Evolutionary conservation across 148 eudicot species (phyloP).

Genomic region (Mesembryanthemum crystallinum): DNA sequence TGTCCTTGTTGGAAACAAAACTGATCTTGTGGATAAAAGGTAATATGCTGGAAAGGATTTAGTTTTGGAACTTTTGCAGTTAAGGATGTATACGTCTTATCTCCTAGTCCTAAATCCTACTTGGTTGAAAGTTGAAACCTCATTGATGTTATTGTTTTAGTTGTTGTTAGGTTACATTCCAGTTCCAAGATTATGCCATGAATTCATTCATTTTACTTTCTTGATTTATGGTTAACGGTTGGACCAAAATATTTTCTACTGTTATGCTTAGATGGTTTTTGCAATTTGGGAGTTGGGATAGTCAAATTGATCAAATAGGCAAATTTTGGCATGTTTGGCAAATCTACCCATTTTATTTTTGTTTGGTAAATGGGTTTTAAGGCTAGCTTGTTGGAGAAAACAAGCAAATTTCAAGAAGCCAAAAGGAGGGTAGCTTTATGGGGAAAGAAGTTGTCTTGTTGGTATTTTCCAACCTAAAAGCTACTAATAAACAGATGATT

Average conservation of each 20-base stretch:
- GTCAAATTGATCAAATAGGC: too few relatives aligned
- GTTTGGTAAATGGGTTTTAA: too few relatives aligned
- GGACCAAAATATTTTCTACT: background rate
- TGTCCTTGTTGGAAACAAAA: slow-evolving; percentile 63
- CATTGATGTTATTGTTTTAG: background rate
- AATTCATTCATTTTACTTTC: background rate
- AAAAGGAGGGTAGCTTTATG: too few relatives aligned
- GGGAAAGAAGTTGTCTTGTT: too few relatives aligned
- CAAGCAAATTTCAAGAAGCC: too few relatives aligned
- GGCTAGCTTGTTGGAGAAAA: too few relatives aligned
- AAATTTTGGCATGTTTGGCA: too few relatives aligned
- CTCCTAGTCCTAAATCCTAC: background rate
- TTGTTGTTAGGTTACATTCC: background rate
- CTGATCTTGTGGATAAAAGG: slow-evolving; percentile 72
- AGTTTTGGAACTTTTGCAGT: background rate
- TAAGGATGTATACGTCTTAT: background rate
- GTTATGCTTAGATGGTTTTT: background rate
- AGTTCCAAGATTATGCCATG: background rate
- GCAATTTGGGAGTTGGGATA: background rate
- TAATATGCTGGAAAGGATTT: slow-evolving; percentile 14
- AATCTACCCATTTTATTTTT: too few relatives aligned
- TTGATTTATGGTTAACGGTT: background rate
- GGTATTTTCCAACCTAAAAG: too few relatives aligned
- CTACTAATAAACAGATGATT: too few relatives aligned
- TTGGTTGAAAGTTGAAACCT: background rate